Evolutionary conservation across 2,329 filamentous ascomycete species (phyloP), one percentile per base, ranked within the genome.

Genomic region (Cladophialophora exuberans): DNA sequence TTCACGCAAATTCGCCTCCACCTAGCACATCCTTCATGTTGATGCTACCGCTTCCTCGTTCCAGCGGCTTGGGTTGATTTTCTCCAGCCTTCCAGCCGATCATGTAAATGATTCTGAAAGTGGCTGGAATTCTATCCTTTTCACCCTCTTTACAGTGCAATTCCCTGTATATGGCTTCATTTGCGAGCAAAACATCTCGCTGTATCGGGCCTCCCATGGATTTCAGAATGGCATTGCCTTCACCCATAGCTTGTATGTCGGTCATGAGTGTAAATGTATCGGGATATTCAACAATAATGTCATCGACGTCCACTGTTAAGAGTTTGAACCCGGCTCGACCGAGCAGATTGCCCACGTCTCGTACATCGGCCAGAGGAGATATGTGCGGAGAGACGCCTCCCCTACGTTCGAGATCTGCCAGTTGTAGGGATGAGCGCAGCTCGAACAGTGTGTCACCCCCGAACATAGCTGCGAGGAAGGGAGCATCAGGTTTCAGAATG

Each of bases 61-160:
- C 75, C 54, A 97, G 74, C 4, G 94, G 92, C 72, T 93, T 79
- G 2, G 86, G 79, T 73, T 97, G 92, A 49, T 86, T 83, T 25
- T 82, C 81, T 1, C 89, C 87, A 63, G 92, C 89, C 69, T 93
- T 95, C 94, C 94, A 99, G 0, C 94, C 94, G 72, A 99, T 99
- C 92, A 97, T 97, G 72, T 94, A 96, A 59, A 99, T 97, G 64
- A 96, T 81, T 64, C 94, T 83, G 69, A 97, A 99, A 0, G 94
- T 99, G 1, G 94, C 94, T 1, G 94, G 94, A 59, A 94, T 79
- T 1, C 74, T 72, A 33, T 70, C 67, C 18, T 67, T 66, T 52
- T 59, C 63, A 56, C 49, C 65, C 38, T 85, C 81, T 66, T 95
- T 91, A 15, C 89, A 92, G 71, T 99, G 91, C 53, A 99, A 74